Conservation (phyloP, 192 early-diverging fungal species). For the Fimicolochytrium jonesii region DNA sequence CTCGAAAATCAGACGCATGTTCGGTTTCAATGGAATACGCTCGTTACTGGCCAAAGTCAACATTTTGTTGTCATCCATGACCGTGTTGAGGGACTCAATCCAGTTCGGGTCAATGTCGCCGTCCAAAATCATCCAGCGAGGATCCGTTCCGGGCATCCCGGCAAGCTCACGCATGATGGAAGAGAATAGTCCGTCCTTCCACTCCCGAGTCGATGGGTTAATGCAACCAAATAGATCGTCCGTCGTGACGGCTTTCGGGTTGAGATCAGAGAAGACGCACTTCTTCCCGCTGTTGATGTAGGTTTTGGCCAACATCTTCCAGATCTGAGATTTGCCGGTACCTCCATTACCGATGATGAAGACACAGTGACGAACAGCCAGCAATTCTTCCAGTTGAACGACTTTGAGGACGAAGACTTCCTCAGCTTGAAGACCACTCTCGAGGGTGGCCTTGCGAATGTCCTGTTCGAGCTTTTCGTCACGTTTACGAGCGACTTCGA, state of each 20-base stretch:
- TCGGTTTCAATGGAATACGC: constrained; percentile 61
- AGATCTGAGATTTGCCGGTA: constrained; percentile 61
- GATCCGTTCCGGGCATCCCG: constrained; percentile 51
- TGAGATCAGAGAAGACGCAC: constrained; percentile 53
- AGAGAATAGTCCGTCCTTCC: constrained; percentile 67
- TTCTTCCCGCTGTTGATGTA: constrained; percentile 56
- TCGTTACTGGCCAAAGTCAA: constrained; percentile 60
- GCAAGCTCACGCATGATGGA: constrained; percentile 59
- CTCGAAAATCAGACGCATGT: constrained; percentile 64
- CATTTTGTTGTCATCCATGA: constrained; percentile 72
- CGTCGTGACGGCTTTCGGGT: constrained; percentile 64
- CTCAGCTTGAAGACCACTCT: constrained; percentile 58
- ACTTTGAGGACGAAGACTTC: constrained; percentile 62
- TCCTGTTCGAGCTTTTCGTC: constrained; percentile 57
- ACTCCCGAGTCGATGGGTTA: constrained; percentile 62
- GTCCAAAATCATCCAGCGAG: constrained; percentile 63
- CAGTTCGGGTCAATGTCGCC: constrained; percentile 67
- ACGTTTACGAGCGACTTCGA: constrained; percentile 55
- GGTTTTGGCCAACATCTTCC: constrained; percentile 62
- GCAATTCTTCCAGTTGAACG: constrained; percentile 60
- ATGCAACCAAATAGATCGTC: constrained; percentile 67
- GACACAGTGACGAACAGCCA: constrained; percentile 64
- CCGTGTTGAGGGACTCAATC: constrained; percentile 66
- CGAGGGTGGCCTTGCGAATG: constrained; percentile 61
- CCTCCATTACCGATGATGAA: constrained; percentile 67